Evolutionary conservation across 2,329 filamentous ascomycete species (phyloP), one percentile per base, ranked within the genome.

Genomic region (Chalara sp.): DNA sequence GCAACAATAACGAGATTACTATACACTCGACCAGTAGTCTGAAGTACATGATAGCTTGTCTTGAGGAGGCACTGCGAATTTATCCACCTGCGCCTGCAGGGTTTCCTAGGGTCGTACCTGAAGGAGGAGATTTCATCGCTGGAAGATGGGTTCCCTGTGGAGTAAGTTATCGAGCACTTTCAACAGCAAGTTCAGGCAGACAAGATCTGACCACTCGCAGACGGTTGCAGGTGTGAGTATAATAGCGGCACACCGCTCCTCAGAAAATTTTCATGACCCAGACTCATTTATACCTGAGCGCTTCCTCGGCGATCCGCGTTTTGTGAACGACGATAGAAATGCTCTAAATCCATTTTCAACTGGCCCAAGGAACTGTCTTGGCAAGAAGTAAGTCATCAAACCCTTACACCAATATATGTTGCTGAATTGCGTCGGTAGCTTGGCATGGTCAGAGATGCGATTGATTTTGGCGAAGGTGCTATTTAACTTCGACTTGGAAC

Each of bases 281-380:
- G 61, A 66, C n/a, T 63, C 66, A 13, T 78, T 76, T 61, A 55
- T 75, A 6, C 75, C 70, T 0, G 73, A 75, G 44, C 71, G 76
- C 4, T 79, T 67, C 59, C 62, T 72, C 42, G 49, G 43, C 6
- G 50, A 51, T 50, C 8, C 43, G 11, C 37, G 74, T 1, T 77
- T 80, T 1, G 63, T 67, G 49, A 69, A 80, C 1, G 70, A 72
- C 3, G 61, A 71, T 35, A 46, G 41, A 8, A 43, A 41, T 13
- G 53, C 45, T n/a, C 39, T 50, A 8, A 43, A 55, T 31, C 54
- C 57, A 7, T 59, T 59, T 48, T 51, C 49, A 12, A 32, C 44
- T n/a, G 57, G 57, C 1, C 54, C 52, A n/a, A 32, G 53, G 41
- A 52, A 46, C 32, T 59, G 58, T 37, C 32, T 60, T 21, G 57